Evolutionary conservation across 371 early-diverging fungal genomes (phyloP), one percentile per base, ranked within the genome.

Genomic region (Mucor piriformis): DNA sequence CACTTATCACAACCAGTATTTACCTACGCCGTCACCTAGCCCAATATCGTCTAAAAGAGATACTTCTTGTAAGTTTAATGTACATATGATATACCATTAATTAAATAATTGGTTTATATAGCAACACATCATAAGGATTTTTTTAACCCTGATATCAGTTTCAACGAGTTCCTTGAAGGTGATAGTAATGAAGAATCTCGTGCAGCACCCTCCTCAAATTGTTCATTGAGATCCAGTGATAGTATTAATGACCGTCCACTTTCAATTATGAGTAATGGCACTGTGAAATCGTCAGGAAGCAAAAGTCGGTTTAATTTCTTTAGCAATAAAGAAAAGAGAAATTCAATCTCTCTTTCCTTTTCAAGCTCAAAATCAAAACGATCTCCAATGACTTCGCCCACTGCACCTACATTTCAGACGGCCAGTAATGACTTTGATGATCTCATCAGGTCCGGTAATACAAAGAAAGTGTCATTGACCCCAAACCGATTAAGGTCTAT

Each of bases 401-500:
- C 57, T 1, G 43, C 66, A 12, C 58, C 67, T 24, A 58, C 59
- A 6, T 46, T 49, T 25, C 46, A 55, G 6, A 35, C 46, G 16
- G 23, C 58, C n/a, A 52, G 57, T 6, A 65, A 71, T 50, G 78
- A 82, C 44, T 85, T 87, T 69, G 87, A 87, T 46, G 81, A 79
- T 29, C 47, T 87, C 3, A 79, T 87, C 33, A 67, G 77, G 23
- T 83, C 81, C 23, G 83, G 82, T 27, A 74, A 77, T 27, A 87
- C 87, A 1, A 77, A 81, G 69, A 78, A 79, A 27, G 84, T 85
- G 3, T 76, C 83, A 2, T 57, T 87, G 40, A 87, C 87, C 16
- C 87, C 87, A 3, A 84, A 81, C 59, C 77, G 87, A 48, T 63
- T 87, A 25, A 72, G 71, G 25, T 82, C 84, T 1, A 84, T 87